Conservation (phyloP, 129 eudicot genomes). For the Helianthus tuberosus region DNA sequence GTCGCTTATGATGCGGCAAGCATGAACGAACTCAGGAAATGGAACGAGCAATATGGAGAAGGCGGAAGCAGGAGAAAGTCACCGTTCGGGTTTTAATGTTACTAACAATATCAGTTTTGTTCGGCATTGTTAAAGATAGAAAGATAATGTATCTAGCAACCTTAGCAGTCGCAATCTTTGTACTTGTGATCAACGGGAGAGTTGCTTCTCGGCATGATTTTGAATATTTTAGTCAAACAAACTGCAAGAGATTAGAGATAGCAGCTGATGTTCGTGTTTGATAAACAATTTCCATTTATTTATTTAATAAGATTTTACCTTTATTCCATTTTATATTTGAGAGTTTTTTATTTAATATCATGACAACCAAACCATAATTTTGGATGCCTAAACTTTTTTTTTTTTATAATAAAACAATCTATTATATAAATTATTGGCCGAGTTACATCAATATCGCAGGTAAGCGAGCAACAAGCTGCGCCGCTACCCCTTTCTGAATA, state of each 20-base stretch:
- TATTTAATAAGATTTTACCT: slow-evolving; percentile 8
- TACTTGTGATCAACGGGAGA: slow-evolving; percentile 12
- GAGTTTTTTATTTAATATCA: too few relatives aligned
- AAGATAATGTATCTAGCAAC: slow-evolving; percentile 23
- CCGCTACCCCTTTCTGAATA: too few relatives aligned
- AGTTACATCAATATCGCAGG: too few relatives aligned
- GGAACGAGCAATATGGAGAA: slow-evolving; percentile 98
- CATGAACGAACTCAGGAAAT: slow-evolving; percentile 93
- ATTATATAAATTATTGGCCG: too few relatives aligned
- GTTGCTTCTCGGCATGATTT: slow-evolving; percentile 21
- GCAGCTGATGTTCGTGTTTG: not conserved
- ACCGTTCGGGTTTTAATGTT: slow-evolving; percentile 72
- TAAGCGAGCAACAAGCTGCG: too few relatives aligned
- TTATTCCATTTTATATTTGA: not conserved
- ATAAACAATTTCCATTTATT: slow-evolving; percentile 1
- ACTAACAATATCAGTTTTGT: slow-evolving; percentile 16
- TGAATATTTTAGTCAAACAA: slow-evolving; percentile 18
- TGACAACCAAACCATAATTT: too few relatives aligned
- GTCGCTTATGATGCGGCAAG: slow-evolving; percentile 91
- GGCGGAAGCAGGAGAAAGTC: slow-evolving; percentile 94
- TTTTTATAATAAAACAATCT: too few relatives aligned
- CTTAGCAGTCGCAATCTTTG: slow-evolving; percentile 26
- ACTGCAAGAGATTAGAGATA: slow-evolving; percentile 22
- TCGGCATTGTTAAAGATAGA: slow-evolving; percentile 26
- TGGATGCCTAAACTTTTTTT: too few relatives aligned